These are phyloP conservation scores for Pezicula carpinea DNA, from an alignment of 2,329 filamentous ascomycete genomes.

Conservation along the genomic window DNA sequence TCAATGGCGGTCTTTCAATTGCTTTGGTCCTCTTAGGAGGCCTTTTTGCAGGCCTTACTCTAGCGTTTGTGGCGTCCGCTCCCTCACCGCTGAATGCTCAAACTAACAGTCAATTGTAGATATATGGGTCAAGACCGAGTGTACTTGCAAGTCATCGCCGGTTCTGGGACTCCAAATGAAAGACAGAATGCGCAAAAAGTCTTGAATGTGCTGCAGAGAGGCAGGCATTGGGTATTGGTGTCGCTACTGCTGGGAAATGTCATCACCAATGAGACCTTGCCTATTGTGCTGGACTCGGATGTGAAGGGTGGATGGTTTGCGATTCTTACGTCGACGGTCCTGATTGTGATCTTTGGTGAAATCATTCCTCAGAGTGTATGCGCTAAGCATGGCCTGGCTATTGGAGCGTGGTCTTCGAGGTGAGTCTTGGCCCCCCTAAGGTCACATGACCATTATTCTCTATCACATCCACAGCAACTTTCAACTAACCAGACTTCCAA, in stretches of 20 bases:
- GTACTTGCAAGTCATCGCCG: slow-evolving; percentile 86
- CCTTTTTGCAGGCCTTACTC: slow-evolving; percentile 87
- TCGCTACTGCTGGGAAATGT: slow-evolving; percentile 90
- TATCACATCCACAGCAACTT: slow-evolving; percentile 45
- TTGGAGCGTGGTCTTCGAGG: slow-evolving; percentile 60
- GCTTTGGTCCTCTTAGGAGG: slow-evolving; percentile 62
- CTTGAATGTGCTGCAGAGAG: slow-evolving; percentile 70
- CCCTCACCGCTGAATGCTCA: background rate
- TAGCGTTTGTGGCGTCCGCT: slow-evolving; percentile 52
- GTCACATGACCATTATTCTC: slow-evolving; percentile 1
- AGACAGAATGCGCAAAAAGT: slow-evolving; percentile 78
- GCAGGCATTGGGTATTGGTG: slow-evolving; percentile 96
- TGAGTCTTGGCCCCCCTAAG: slow-evolving; percentile 21
- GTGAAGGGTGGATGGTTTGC: slow-evolving; percentile 90
- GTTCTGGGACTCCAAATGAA: slow-evolving; percentile 74
- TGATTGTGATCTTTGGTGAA: slow-evolving; percentile 97
- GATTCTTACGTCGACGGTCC: slow-evolving; percentile 80
- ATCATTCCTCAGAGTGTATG: slow-evolving; percentile 92
- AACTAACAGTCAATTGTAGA: slow-evolving; percentile 9
- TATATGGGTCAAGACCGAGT: slow-evolving; percentile 71
- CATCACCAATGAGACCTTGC: slow-evolving; percentile 92
- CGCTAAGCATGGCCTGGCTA: slow-evolving; percentile 87
- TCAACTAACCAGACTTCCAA: slow-evolving; percentile 57
- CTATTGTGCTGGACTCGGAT: slow-evolving; percentile 87
- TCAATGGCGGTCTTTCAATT: background rate